Base-by-base conservation (phyloP, 2,329 filamentous ascomycete genomes). In the Sclerotiophoma versabilis region DNA sequence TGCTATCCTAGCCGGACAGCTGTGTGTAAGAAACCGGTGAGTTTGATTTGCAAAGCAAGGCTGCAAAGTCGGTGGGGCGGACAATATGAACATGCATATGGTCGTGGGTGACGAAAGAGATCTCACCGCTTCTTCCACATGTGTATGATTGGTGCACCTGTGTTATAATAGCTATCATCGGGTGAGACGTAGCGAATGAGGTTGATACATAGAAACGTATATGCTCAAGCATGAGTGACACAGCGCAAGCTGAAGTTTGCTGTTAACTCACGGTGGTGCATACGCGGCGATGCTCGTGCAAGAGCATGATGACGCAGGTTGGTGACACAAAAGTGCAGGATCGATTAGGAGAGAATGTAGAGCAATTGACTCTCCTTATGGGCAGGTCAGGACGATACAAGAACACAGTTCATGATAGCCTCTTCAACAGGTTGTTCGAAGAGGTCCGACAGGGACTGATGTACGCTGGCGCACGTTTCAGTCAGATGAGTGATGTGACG, bases 21-120 rank as follows among this genome's bases (percentile, higher is more conserved):
- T 44, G 38, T 37, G 44, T 42, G 51, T 54, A 23, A 49, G 39
- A 54, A 48, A 54, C 51, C 51, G 51, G 51, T 54, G 32, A 54
- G 33, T 15, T 11, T 26, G 3, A 11, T 12, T 34, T 44, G 20
- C 6, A 38, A n/a, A 7, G 25, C 50, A 33, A 44, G 25, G 25
- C 32, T 15, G 32, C 32, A 30, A n/a, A 4, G 6, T 33, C 5
- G 30, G 26, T 29, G 23, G 25, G 50, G 27, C 25, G 33, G 25
- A 34, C 32, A n/a, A 30, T 27, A 11, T 22, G 27, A 14, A 10
- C 26, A 15, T 27, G 39, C 33, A 49, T 30, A 26, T 5, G 27
- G 20, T n/a, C 14, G 23, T 17, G 37, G 11, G 12, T 38, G 43
- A 32, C 15, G 33, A 37, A 39, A 29, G 12, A 34, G 12, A 45